Conservation (phyloP, 1,284 basidiomycete species). For the Phaffia rhodozyma region DNA sequence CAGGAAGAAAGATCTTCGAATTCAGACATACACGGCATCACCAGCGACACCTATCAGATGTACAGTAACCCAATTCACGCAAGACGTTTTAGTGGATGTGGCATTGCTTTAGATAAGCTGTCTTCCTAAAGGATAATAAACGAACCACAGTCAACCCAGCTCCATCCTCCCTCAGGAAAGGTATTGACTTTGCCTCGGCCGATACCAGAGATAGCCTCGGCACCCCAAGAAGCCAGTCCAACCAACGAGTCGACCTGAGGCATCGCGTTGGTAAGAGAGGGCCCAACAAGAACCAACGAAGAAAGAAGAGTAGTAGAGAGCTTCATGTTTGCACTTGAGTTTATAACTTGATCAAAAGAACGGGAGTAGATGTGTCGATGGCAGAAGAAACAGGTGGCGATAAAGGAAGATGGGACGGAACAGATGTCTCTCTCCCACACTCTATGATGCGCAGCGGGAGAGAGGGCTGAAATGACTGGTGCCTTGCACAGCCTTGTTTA, state of each 20-base stretch:
- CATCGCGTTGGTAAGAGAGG: background rate
- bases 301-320: background rate
- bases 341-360: background rate
- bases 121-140: background rate
- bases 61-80: too few relatives aligned
- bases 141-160: slow-evolving; percentile 15
- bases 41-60: background rate
- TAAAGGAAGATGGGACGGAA: background rate
- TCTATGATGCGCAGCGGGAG: background rate
- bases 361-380: background rate
- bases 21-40: slow-evolving; percentile 5
- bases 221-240: slow-evolving; percentile 15
- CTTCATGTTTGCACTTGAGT: background rate
- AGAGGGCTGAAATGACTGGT: background rate
- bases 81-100: background rate
- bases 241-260: background rate
- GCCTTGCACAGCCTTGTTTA: background rate
- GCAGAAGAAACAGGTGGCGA: background rate
- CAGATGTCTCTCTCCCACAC: background rate
- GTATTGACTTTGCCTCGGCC: background rate
- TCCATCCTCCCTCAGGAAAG: slow-evolving; percentile 10
- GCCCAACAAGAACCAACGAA: background rate
- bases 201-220: background rate
- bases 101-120: too few relatives aligned
- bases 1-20: background rate